Base-by-base conservation (phyloP, 768 basidiomycete genomes). In the Cystobasidium onofrii region DNA sequence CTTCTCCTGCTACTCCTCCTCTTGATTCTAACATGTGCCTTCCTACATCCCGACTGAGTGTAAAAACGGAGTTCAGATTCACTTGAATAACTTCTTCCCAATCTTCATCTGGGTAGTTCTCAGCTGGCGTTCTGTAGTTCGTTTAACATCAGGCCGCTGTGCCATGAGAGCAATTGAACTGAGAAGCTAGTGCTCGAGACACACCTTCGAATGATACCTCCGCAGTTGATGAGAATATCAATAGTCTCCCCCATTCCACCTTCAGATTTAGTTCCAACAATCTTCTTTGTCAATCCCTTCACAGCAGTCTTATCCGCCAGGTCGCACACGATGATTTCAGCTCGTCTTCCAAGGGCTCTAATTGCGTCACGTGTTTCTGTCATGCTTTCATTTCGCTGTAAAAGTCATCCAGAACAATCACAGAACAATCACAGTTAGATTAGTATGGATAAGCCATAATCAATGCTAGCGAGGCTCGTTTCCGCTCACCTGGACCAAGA, bases 31-130 rank as follows among this genome's bases (percentile, higher is more conserved):
- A 86, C 92, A 94, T 94, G 82, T 96, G 93, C 75, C 85, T 84
- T 17, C 91, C 92, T n/a, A 89, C 89, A 63, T 90, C 89, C 81
- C 90, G 89, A 18, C 87, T 88, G 75, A 94, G 88, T 33, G 91
- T 85, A 86, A 89, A 96, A 73, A 86, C 87, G 12, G 91, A 86
- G 81, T 90, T 92, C 80, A 96, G 86, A 83, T 96, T 96, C 76
- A 91, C 86, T 77, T 89, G 54, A 44, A 85, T 77, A 78, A 89
- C 88, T 80, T 88, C 88, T 73, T 88, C 86, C 88, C 88, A 89
- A 78, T 89, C 88, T 54, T 81, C 77, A 77, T 88, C 88, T 29
- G 84, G 81, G 80, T 89, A 89, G 78, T 85, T 84, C 75, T 87
- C 84, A n/a, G 86, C 86, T 74, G 87, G 85, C 15, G 43, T 50